These are phyloP conservation scores for Flaveria robusta DNA, from an alignment of 129 eudicot genomes.

Conservation along the genomic window DNA sequence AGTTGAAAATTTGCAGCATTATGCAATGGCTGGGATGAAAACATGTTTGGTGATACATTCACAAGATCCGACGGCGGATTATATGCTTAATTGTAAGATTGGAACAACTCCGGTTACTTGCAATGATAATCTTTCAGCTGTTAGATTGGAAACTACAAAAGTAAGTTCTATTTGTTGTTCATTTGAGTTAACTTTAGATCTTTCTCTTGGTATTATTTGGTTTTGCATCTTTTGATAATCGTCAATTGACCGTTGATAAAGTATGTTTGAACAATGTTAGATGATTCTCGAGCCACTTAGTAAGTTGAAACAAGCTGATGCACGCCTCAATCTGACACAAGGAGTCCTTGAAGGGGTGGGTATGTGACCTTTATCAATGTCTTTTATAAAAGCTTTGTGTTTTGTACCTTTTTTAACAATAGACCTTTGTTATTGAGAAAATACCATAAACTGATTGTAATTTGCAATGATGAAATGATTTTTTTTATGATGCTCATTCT, in stretches of 20 bases:
- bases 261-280: slow-evolving; percentile 41
- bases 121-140: slow-evolving; percentile 74
- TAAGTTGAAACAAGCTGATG: slow-evolving; percentile 83
- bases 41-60: slow-evolving; percentile 87
- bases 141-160: slow-evolving; percentile 90
- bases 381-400: background rate
- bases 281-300: slow-evolving; percentile 86
- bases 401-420: background rate
- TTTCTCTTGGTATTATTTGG: background rate
- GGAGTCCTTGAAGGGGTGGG: slow-evolving; percentile 99
- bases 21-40: slow-evolving; percentile 70
- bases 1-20: slow-evolving; percentile 56
- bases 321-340: slow-evolving; percentile 80
- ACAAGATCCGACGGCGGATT: slow-evolving; percentile 85
- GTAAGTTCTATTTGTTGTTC: slow-evolving; percentile 42
- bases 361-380: slow-evolving; percentile 46
- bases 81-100: slow-evolving; percentile 76
- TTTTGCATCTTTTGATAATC: slow-evolving; percentile 16
- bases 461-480: background rate
- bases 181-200: background rate
- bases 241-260: slow-evolving; percentile 22
- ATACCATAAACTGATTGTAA: background rate
- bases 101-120: slow-evolving; percentile 67
- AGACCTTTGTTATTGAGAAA: background rate
- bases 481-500: background rate